Evolutionary conservation across 371 early-diverging fungal species (phyloP).

Genomic region (Rhizopus stolonifer): DNA sequence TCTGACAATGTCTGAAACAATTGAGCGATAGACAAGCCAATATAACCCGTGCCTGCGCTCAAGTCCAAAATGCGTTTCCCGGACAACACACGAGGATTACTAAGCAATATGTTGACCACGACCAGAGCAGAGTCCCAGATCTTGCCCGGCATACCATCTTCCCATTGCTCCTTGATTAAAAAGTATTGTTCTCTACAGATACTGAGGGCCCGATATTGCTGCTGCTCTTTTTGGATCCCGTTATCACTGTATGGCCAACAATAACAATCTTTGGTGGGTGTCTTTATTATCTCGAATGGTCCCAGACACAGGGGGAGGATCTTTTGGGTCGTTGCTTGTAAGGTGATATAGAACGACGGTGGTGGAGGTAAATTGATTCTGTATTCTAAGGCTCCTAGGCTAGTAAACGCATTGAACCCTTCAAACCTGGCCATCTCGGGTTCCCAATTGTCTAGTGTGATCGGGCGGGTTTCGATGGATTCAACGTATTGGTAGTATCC

Average conservation of each 20-base stretch:
- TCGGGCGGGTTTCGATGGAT: background rate
- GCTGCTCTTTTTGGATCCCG: background rate
- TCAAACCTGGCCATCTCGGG: slow-evolving; percentile 1
- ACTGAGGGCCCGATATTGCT: slow-evolving; percentile 1
- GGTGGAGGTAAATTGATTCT: background rate
- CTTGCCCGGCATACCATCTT: slow-evolving; percentile 48
- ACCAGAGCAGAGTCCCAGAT: slow-evolving; percentile 58
- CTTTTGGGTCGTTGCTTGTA: background rate
- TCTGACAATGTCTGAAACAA: background rate
- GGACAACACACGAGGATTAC: background rate
- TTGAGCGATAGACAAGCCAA: slow-evolving; percentile 20
- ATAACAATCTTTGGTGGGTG: too few relatives aligned
- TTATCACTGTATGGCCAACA: too few relatives aligned
- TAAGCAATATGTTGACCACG: slow-evolving; percentile 28
- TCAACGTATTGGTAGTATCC: background rate
- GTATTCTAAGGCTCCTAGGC: slow-evolving; percentile 8
- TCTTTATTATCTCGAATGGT: background rate
- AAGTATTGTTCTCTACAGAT: background rate
- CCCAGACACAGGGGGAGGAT: slow-evolving; percentile 9
- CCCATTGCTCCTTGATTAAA: slow-evolving; percentile 46
- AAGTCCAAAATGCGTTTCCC: slow-evolving; percentile 46
- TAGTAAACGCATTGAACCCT: background rate
- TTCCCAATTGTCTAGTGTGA: slow-evolving; percentile 6
- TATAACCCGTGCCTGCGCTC: slow-evolving; percentile 38
- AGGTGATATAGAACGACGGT: background rate